phyloP scores from a whole-genome alignment of 768 basidiomycete genomes.

The Collybia sp. region DNA sequence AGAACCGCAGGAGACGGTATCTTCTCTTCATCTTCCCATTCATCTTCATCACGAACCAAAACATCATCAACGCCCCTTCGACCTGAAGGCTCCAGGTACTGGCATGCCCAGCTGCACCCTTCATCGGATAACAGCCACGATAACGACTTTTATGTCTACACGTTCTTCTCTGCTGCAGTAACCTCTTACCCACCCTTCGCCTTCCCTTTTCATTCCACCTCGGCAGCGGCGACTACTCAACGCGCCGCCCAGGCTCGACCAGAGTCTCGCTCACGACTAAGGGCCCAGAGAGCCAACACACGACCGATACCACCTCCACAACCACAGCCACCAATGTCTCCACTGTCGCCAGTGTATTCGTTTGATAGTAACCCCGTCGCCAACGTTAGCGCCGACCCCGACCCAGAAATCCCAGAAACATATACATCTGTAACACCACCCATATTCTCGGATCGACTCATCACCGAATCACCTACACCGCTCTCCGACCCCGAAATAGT shows the following conservation, averaged over 20 bases:
- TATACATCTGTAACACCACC: conserved; percentile 4
- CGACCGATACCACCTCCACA: neutral
- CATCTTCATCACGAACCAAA: neutral
- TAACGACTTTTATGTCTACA: conserved; percentile 28
- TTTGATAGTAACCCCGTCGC: neutral
- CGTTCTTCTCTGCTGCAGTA: conserved; percentile 44
- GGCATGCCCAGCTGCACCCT: conserved; percentile 23
- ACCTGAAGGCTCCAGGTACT: conserved; percentile 39
- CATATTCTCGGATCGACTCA: conserved; percentile 33
- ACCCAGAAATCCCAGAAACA: neutral
- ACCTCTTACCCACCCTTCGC: conserved; percentile 27
- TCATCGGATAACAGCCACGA: conserved; percentile 10
- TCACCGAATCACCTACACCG: conserved; percentile 29
- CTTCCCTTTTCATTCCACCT: conserved; percentile 15
- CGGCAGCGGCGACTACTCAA: conserved; percentile 8
- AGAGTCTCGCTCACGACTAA: neutral
- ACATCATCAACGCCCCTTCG: conserved; percentile 15
- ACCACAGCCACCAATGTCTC: neutral
- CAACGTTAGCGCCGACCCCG: neutral
- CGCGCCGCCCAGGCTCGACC: conserved; percentile 5
- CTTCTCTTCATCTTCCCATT: conserved; percentile 14
- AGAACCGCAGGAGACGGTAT: conserved; percentile 48
- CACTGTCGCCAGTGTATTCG: neutral
- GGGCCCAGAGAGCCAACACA: neutral
- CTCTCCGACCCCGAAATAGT: conserved; percentile 20